These are phyloP conservation scores for Gaultheria prostrata DNA, from an alignment of 148 eudicot genomes.

Conservation along the genomic window DNA sequence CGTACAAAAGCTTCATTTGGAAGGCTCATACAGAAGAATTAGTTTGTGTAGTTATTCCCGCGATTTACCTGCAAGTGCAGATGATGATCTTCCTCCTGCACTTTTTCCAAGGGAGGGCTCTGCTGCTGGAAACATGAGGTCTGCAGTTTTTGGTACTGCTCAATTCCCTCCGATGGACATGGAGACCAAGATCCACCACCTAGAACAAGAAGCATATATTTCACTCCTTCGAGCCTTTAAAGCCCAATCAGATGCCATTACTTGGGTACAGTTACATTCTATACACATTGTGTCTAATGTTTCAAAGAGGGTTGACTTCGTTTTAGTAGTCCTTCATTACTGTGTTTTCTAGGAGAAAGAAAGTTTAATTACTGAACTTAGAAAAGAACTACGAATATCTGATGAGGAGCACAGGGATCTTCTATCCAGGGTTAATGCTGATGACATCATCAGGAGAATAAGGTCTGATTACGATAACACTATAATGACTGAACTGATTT, in stretches of 20 bases:
- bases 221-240: constrained; percentile 81
- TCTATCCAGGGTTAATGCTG: constrained; percentile 54
- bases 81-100: constrained; percentile 89
- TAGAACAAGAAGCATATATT: constrained; percentile 88
- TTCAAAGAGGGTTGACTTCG: constrained; percentile 6
- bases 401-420: constrained; percentile 69
- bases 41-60: constrained; percentile 6
- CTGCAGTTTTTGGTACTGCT: constrained; percentile 51
- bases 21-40: neutral
- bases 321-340: constrained; percentile 15
- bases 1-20: neutral
- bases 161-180: constrained; percentile 66
- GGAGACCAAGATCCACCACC: constrained; percentile 76
- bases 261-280: constrained; percentile 50
- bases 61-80: constrained; percentile 54
- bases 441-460: constrained; percentile 48
- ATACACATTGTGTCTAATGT: constrained; percentile 2
- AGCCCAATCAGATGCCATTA: constrained; percentile 87
- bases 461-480: constrained; percentile 31
- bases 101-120: constrained; percentile 64
- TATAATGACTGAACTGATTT: neutral
- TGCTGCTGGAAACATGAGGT: constrained; percentile 66
- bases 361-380: constrained; percentile 61
- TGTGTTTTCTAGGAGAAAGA: constrained; percentile 68
- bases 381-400: constrained; percentile 54